phyloP scores from a whole-genome alignment of 1,284 basidiomycete species.

The Mycosarcoma maydis region DNA sequence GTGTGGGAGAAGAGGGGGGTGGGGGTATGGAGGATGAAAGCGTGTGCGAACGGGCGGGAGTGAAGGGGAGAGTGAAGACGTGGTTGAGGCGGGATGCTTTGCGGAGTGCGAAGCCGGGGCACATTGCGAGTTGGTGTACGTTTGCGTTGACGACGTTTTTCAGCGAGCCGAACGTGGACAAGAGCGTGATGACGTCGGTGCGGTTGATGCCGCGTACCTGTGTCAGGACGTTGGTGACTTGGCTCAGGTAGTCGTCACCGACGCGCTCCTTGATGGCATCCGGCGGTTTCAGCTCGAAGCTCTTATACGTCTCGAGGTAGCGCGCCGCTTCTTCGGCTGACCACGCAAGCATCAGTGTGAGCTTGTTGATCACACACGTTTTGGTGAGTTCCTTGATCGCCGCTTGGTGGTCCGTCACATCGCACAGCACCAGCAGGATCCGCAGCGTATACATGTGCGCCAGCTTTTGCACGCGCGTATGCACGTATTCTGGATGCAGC shows the following conservation, averaged over 20 bases:
- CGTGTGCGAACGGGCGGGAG: too few species aligned
- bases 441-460: slow-evolving; percentile 82
- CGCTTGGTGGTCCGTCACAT: slow-evolving; percentile 89
- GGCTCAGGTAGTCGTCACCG: slow-evolving; percentile 84
- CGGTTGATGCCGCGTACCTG: slow-evolving; percentile 94
- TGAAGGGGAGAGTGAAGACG: too few species aligned
- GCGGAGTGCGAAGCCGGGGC: too few species aligned
- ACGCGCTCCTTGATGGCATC: slow-evolving; percentile 92
- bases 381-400: slow-evolving; percentile 92
- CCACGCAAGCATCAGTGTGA: slow-evolving; percentile 92
- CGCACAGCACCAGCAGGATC: slow-evolving; percentile 89
- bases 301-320: slow-evolving; percentile 90
- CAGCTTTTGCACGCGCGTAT: slow-evolving; percentile 86
- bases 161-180: slow-evolving; percentile 26
- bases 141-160: slow-evolving; percentile 6
- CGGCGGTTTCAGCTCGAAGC: slow-evolving; percentile 91
- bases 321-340: slow-evolving; percentile 86
- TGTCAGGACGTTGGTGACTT: slow-evolving; percentile 86
- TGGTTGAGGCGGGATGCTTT: too few species aligned
- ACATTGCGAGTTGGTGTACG: background rate
- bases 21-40: too few species aligned
- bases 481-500: slow-evolving; percentile 96
- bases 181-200: slow-evolving; percentile 95
- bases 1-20: too few species aligned
- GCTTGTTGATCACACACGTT: slow-evolving; percentile 79